A percentile compares a stretch with the other conserved stretches of the same genome.
Conservation (phyloP, 73 alveolate species). For the Stentor coeruleus region DNA sequence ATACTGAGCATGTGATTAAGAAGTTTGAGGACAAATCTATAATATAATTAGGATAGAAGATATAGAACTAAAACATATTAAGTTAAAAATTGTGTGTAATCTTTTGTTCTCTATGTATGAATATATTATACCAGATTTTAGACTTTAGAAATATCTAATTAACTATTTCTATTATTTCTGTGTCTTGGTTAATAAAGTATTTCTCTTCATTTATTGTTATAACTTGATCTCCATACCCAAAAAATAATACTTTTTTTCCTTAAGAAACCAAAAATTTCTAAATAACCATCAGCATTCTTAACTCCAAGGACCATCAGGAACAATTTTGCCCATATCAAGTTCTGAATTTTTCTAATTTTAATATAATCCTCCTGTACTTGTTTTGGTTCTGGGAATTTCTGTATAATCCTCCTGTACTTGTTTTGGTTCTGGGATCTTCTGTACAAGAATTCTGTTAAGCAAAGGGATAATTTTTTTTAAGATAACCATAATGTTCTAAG, state of each 20-base stretch:
- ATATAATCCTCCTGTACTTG: no score
- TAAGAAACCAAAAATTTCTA: slow-evolving; percentile 48
- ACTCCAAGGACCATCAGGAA: slow-evolving; percentile 72
- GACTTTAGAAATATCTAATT: neutral
- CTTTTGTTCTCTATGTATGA: no score
- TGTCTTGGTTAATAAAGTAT: slow-evolving; percentile 70
- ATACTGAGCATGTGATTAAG: neutral
- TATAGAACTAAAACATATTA: no score
- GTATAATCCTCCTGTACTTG: no score
- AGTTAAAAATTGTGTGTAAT: no score
- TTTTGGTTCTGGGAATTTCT: no score
- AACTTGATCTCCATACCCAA: slow-evolving; percentile 75
- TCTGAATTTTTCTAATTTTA: slow-evolving; percentile 48
- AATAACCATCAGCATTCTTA: slow-evolving; percentile 27
- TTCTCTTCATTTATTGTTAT: slow-evolving; percentile 60
- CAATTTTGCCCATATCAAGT: slow-evolving; percentile 59
- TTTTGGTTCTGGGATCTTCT: no score
- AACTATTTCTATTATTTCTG: slow-evolving; percentile 69
- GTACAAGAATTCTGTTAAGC: no score
- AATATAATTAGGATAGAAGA: no score
- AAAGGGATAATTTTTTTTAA: no score
- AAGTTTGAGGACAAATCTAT: neutral
- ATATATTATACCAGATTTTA: no score
- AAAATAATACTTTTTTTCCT: slow-evolving; percentile 81
- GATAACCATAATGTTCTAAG: no score